Percentiles rank a stretch among this genome's conserved stretches.
Conservation (phyloP, 352 stramenopile species). For the Phytophthora pini region DNA sequence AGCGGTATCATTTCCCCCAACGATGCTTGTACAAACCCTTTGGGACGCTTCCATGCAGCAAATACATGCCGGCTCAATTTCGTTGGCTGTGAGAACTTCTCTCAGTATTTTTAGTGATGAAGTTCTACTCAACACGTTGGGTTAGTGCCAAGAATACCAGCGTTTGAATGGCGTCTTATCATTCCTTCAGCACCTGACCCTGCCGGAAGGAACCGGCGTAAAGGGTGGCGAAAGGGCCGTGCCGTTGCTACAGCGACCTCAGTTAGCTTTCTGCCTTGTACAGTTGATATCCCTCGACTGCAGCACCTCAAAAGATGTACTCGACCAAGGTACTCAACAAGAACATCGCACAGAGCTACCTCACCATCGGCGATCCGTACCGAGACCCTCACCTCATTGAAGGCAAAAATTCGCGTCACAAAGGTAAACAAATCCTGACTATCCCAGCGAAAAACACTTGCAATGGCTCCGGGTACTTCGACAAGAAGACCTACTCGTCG, state of each 20-base stretch:
- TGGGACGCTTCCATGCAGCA: too few relatives aligned
- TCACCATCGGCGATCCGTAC: constrained; percentile 81
- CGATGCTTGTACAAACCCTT: too few relatives aligned
- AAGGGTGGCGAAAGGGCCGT: background rate
- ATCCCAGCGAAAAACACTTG: constrained; percentile 77
- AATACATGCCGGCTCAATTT: too few relatives aligned
- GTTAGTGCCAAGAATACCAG: constrained; percentile 23
- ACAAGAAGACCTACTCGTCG: constrained; percentile 85
- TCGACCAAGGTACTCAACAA: constrained; percentile 85
- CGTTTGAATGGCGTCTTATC: constrained; percentile 19
- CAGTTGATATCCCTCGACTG: background rate
- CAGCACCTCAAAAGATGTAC: constrained; percentile 56
- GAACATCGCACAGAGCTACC: constrained; percentile 81
- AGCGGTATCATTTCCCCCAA: too few relatives aligned
- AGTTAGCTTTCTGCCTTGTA: constrained; percentile 15
- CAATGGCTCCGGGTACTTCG: constrained; percentile 87
- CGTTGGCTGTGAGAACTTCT: too few relatives aligned
- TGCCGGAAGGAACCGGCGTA: constrained; percentile 1
- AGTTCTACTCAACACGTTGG: background rate
- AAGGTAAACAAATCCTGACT: constrained; percentile 80
- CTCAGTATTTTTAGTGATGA: constrained; percentile 19
- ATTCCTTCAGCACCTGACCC: constrained; percentile 19
- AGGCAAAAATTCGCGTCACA: constrained; percentile 74
- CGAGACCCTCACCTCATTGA: constrained; percentile 76
- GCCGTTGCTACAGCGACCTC: constrained; percentile 10